Evolutionary conservation across 2,329 filamentous ascomycete genomes (phyloP), one percentile per base, ranked within the genome.

Genomic region (Xylaria sp.): DNA sequence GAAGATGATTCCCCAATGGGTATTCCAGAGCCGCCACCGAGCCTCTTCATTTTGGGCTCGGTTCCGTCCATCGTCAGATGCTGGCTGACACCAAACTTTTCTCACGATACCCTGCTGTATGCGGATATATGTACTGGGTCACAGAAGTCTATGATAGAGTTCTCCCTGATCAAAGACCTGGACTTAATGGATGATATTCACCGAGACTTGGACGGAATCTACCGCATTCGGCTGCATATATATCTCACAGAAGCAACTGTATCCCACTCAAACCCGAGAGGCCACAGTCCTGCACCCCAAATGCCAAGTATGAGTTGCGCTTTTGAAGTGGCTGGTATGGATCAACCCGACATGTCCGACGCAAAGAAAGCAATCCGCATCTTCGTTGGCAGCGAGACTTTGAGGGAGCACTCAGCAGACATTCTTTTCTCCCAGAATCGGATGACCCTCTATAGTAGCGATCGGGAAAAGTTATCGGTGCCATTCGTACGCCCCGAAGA

Each of bases 11-110:
- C 90, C 33, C 88, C 92, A 11, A 77, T 91, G 53, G 88, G 92
- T 57, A 87, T 89, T 25, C 89, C 89, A 25, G 87, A 86, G 43
- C 90, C 94, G 43, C 92, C 94, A 17, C 92, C 93, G 37, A 92
- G 92, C 8, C 83, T 97, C 61, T 92, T 93, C 74, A 85, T 96
- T 55, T 82, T 97, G 15, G 93, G 94, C 12, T 90, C 94, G 6
- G 93, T 96, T 5, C 95, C 95, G 5, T 92, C 93, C 31, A 97
- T 99, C 68, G 92, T 98, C 60, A 90, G 95, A 64, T 99, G 95
- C 80, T 98, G 95, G 94, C 83, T 98, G 70, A 94, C 92, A 25
- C 90, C 89, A 37, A 89, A 92, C 71, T 98, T 96, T 78, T 94
- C 93, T 14, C 94, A 97, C 74, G 89, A 91, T 67, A 90, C 92